These are phyloP conservation scores for Boletus pseudopeckii DNA, from an alignment of 768 basidiomycete species.

Conservation along the genomic window DNA sequence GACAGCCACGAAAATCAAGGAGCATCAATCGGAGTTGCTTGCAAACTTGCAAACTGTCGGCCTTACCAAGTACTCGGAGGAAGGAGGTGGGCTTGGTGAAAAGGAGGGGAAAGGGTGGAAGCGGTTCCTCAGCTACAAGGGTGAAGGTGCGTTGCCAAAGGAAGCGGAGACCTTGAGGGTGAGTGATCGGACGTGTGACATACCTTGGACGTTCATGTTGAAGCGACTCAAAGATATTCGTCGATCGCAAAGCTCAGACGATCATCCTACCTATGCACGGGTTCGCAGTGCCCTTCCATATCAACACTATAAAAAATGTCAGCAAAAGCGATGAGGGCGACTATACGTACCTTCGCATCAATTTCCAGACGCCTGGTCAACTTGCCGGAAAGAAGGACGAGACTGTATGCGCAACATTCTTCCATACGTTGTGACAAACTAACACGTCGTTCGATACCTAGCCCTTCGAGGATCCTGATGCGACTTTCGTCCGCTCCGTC, in stretches of 20 bases:
- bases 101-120: conserved; percentile 95
- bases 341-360: conserved; percentile 90
- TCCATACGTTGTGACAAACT: background rate
- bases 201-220: conserved; percentile 3
- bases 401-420: conserved; percentile 52
- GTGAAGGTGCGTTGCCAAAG: conserved; percentile 85
- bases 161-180: conserved; percentile 80
- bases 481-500: conserved; percentile 93
- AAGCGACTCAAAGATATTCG: conserved; percentile 60
- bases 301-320: conserved; percentile 96
- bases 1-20: conserved; percentile 71
- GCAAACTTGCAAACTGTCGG: conserved; percentile 73
- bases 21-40: conserved; percentile 87
- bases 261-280: conserved; percentile 92
- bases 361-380: conserved; percentile 98
- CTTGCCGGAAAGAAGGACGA: conserved; percentile 98
- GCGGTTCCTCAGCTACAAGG: conserved; percentile 94
- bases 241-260: conserved; percentile 88
- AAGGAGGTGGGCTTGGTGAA: conserved; percentile 66
- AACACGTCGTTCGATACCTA: conserved; percentile 25
- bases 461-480: conserved; percentile 96
- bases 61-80: conserved; percentile 78
- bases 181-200: conserved; percentile 26
- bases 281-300: conserved; percentile 95
- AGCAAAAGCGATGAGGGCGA: conserved; percentile 98